Percentiles rank a stretch among this genome's conserved stretches.
Evolutionary conservation across 805 yeast species (phyloP).

Genomic region (Wickerhamiella allomyrinae): DNA sequence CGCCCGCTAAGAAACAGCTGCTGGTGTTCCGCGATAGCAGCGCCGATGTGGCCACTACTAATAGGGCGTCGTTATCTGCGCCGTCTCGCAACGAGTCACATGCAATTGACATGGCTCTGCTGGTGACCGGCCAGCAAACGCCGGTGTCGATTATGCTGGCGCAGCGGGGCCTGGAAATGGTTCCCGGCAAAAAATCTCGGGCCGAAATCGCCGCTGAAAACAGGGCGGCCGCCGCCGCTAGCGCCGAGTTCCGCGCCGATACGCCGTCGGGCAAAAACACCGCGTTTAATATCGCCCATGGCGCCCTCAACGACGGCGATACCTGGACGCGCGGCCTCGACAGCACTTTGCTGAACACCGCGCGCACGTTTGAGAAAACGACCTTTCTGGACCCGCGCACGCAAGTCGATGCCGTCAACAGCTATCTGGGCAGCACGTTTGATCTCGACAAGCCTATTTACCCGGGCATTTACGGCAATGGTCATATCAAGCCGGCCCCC

Average conservation of each 20-base stretch:
- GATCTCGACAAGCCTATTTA: no score
- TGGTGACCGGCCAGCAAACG: neutral
- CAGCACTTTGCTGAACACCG: no score
- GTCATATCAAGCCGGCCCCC: no score
- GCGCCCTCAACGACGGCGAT: neutral
- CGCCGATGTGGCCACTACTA: neutral
- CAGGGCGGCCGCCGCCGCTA: neutral
- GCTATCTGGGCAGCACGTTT: neutral
- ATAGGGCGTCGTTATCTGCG: neutral
- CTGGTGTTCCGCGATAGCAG: neutral
- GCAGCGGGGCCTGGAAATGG: neutral
- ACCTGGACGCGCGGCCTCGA: neutral
- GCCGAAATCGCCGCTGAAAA: neutral
- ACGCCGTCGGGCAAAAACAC: neutral
- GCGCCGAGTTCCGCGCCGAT: neutral
- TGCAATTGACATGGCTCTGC: slow-evolving; percentile 1
- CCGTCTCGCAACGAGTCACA: slow-evolving; percentile 2
- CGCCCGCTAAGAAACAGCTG: neutral
- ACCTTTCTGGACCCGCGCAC: neutral
- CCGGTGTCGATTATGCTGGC: slow-evolving; percentile 3
- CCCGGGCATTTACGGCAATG: no score
- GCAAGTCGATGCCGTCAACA: no score
- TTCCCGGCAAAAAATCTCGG: neutral
- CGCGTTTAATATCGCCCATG: neutral
- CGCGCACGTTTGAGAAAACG: neutral